Percentiles rank a stretch among this genome's conserved stretches.
These are phyloP conservation scores for Trichoderma harzianum DNA, from an alignment of 2,329 filamentous ascomycete genomes.

Conservation along the genomic window DNA sequence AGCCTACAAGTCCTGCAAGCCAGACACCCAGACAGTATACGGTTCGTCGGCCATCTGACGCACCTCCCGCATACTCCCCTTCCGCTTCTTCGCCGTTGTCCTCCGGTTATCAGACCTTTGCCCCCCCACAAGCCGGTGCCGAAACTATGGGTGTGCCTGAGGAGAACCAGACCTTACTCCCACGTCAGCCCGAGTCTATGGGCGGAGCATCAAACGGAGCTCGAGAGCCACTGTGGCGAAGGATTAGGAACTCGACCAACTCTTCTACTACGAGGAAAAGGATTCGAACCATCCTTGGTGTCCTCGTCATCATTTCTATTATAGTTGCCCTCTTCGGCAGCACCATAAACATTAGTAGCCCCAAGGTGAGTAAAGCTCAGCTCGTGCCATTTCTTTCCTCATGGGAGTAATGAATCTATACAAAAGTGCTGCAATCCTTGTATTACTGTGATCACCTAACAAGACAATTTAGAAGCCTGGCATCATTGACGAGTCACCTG, in stretches of 20 bases:
- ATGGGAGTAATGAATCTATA: neutral
- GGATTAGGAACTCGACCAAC: constrained; percentile 25
- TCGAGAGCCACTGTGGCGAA: constrained; percentile 29
- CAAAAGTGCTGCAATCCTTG: neutral
- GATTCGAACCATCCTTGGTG: constrained; percentile 31
- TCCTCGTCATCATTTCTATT: constrained; percentile 34
- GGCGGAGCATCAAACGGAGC: constrained; percentile 30
- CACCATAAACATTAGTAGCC: constrained; percentile 15
- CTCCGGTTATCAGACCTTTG: constrained; percentile 45
- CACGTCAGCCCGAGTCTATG: constrained; percentile 46
- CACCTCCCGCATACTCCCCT: constrained; percentile 51
- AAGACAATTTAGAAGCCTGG: constrained; percentile 19
- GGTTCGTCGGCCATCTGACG: constrained; percentile 33
- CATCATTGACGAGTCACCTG: constrained; percentile 26
- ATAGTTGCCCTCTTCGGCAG: constrained; percentile 29
- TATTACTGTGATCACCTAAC: neutral
- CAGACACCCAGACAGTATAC: constrained; percentile 21
- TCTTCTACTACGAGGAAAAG: constrained; percentile 26
- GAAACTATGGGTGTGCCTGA: constrained; percentile 40
- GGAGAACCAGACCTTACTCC: constrained; percentile 44
- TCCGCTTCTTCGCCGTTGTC: constrained; percentile 33
- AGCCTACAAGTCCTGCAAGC: neutral
- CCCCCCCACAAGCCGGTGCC: constrained; percentile 20
- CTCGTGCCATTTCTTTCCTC: neutral
- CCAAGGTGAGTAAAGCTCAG: constrained; percentile 31